A percentile compares a stretch with the other conserved stretches of the same genome.
Conservation (phyloP, 163 green algal genomes). For the Chlorella variabilis region DNA sequence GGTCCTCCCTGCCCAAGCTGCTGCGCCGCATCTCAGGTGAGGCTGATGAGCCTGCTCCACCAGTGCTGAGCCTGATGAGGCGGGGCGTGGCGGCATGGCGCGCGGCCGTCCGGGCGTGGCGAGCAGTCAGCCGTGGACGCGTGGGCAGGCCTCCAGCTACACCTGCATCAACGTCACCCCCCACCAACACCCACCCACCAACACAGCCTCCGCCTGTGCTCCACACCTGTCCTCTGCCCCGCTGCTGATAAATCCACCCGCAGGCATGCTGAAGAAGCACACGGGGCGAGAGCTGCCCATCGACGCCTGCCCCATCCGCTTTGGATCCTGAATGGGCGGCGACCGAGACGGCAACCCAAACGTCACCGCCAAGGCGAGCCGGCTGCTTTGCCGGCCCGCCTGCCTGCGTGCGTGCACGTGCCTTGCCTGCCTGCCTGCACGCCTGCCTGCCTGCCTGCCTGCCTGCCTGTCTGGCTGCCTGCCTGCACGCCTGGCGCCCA, state of each 20-base stretch:
- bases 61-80: too few relatives aligned
- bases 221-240: neutral
- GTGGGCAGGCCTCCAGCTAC: too few relatives aligned
- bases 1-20: constrained; percentile 79
- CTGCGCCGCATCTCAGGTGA: constrained; percentile 67
- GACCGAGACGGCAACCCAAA: constrained; percentile 97
- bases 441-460: neutral
- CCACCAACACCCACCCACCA: too few relatives aligned
- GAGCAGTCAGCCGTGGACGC: too few relatives aligned
- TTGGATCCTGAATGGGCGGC: constrained; percentile 96
- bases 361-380: constrained; percentile 77
- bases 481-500: too few relatives aligned
- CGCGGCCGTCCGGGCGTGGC: too few relatives aligned
- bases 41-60: too few relatives aligned
- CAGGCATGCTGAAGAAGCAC: constrained; percentile 78
- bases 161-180: too few relatives aligned
- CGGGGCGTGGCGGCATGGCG: too few relatives aligned
- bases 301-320: constrained; percentile 74
- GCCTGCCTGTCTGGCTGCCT: neutral
- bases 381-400: neutral
- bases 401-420: neutral
- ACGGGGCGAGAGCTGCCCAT: constrained; percentile 77
- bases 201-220: too few relatives aligned
- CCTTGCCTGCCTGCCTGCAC: neutral
- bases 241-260: too few relatives aligned